These are phyloP conservation scores for Apophysomyces trapeziformis DNA, from an alignment of 371 early-diverging fungal genomes.

Conservation along the genomic window DNA sequence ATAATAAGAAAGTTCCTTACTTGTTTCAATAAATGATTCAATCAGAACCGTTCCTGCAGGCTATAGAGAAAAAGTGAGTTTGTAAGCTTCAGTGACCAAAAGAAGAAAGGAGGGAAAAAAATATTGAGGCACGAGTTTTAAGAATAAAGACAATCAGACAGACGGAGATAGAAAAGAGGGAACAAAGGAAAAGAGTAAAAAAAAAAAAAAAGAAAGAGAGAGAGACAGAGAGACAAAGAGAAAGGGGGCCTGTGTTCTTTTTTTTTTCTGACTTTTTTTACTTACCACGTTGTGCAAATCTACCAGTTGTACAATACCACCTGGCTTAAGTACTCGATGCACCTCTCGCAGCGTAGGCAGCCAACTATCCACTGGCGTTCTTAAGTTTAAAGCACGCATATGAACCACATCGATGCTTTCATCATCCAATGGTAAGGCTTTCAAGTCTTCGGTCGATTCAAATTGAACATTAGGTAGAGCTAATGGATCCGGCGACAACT, in stretches of 20 bases:
- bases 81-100: neutral
- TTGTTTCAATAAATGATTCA: conserved; percentile 45
- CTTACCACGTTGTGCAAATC: conserved; percentile 39
- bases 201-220: too few relatives aligned
- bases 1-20: conserved; percentile 14
- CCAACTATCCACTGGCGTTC: conserved; percentile 21
- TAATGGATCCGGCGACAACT: conserved; percentile 24
- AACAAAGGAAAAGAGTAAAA: too few relatives aligned
- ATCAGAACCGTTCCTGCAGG: conserved; percentile 40
- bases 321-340: conserved; percentile 40
- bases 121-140: neutral
- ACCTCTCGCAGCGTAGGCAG: conserved; percentile 22
- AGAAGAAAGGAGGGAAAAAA: neutral
- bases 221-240: too few relatives aligned
- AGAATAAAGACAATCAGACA: too few relatives aligned
- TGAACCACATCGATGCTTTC: conserved; percentile 35
- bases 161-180: too few relatives aligned
- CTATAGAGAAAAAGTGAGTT: conserved; percentile 12
- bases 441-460: conserved; percentile 8
- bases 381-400: conserved; percentile 29
- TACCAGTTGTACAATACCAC: conserved; percentile 41
- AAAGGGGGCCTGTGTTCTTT: too few relatives aligned
- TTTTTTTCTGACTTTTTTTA: too few relatives aligned
- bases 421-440: conserved; percentile 20
- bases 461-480: conserved; percentile 33